Evolutionary conservation across 2,329 filamentous ascomycete species (phyloP).

Genomic region (Aspergillus ustus): DNA sequence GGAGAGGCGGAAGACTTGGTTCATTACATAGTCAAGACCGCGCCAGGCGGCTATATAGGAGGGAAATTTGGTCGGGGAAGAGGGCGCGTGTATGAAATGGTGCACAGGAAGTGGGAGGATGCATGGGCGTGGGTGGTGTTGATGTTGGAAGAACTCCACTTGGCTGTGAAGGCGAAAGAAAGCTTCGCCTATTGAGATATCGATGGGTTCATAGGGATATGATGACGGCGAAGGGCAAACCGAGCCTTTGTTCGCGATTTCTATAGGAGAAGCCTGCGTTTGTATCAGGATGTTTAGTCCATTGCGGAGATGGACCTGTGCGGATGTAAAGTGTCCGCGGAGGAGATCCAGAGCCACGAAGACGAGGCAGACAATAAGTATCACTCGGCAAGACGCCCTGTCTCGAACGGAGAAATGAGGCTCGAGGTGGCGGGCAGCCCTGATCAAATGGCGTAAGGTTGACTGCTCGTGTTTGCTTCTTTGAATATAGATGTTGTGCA

Average conservation of each 20-base stretch:
- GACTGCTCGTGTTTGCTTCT: constrained; percentile 34
- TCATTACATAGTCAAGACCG: constrained; percentile 27
- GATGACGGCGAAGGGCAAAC: background rate
- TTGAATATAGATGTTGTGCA: constrained; percentile 20
- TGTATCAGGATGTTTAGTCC: constrained; percentile 34
- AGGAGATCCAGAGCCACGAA: constrained; percentile 50
- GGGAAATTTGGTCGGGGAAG: background rate
- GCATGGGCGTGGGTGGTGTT: constrained; percentile 13
- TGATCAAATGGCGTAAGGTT: constrained; percentile 44
- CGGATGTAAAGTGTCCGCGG: constrained; percentile 34
- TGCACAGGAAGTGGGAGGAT: constrained; percentile 18
- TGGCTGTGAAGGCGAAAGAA: constrained; percentile 35
- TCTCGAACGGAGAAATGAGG: constrained; percentile 29
- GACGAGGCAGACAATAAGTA: constrained; percentile 48
- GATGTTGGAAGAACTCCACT: constrained; percentile 33
- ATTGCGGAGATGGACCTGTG: constrained; percentile 35
- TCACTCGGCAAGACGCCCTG: constrained; percentile 38
- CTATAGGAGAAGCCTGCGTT: background rate
- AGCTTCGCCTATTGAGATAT: constrained; percentile 28
- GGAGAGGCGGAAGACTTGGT: constrained; percentile 24
- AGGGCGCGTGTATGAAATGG: background rate
- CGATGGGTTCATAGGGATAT: constrained; percentile 22
- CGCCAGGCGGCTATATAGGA: constrained; percentile 24
- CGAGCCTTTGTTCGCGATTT: background rate
- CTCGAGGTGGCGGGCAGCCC: constrained; percentile 38